Conservation (phyloP, 2,329 filamentous ascomycete species). For the Metarhizium rileyi region DNA sequence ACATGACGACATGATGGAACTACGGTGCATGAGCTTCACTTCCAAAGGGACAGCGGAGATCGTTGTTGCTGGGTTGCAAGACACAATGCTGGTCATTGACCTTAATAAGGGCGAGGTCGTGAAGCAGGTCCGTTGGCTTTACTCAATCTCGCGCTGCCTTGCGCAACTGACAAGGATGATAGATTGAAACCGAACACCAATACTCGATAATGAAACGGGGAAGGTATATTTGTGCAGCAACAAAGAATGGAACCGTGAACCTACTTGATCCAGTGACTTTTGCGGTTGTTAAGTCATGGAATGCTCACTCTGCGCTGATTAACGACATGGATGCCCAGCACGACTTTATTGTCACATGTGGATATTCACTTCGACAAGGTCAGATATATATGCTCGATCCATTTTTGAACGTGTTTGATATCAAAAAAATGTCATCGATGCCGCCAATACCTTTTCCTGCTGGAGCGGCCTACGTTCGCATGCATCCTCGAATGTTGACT, state of each 20-base stretch:
- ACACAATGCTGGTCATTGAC: slow-evolving; percentile 70
- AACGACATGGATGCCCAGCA: slow-evolving; percentile 97
- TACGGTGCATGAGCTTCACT: slow-evolving; percentile 93
- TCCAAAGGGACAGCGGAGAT: slow-evolving; percentile 76
- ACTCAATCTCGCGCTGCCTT: background rate
- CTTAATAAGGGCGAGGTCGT: slow-evolving; percentile 61
- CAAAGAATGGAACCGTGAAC: slow-evolving; percentile 70
- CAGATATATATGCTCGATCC: slow-evolving; percentile 75
- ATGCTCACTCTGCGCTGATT: slow-evolving; percentile 77
- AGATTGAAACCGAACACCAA: slow-evolving; percentile 50
- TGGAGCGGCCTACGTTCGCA: slow-evolving; percentile 86
- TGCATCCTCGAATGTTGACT: slow-evolving; percentile 93
- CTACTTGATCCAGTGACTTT: slow-evolving; percentile 75
- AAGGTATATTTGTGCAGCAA: slow-evolving; percentile 87
- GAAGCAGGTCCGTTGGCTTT: slow-evolving; percentile 41
- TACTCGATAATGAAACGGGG: slow-evolving; percentile 91
- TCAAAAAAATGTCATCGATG: slow-evolving; percentile 81
- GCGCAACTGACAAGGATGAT: slow-evolving; percentile 19
- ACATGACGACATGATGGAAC: slow-evolving; percentile 68
- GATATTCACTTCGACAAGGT: slow-evolving; percentile 72
- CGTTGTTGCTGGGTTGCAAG: slow-evolving; percentile 77
- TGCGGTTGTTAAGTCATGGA: slow-evolving; percentile 75
- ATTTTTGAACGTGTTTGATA: slow-evolving; percentile 88
- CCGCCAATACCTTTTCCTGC: slow-evolving; percentile 88
- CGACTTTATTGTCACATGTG: slow-evolving; percentile 91